Evolutionary conservation across 345 rosid genomes (phyloP).

Genomic region (Passiflora organensis): DNA sequence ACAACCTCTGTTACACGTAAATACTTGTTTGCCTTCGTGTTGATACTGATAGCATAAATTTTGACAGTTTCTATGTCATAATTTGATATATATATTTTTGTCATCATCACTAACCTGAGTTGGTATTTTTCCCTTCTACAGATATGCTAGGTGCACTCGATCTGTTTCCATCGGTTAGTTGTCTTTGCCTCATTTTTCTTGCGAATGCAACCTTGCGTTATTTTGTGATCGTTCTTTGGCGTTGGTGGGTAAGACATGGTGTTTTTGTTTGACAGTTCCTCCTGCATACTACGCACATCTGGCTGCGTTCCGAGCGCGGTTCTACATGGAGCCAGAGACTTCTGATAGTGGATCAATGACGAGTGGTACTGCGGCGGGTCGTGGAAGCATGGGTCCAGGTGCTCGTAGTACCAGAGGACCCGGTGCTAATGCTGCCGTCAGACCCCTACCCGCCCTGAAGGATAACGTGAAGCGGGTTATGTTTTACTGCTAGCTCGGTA

Average conservation of each 20-base stretch:
- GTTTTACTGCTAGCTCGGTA: conserved; percentile 65
- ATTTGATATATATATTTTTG: no score
- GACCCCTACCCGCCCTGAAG: conserved; percentile 81
- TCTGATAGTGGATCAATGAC: conserved; percentile 95
- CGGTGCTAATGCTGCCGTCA: conserved; percentile 59
- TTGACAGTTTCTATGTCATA: no score
- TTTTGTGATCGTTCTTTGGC: no score
- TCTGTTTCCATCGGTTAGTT: conserved; percentile 90
- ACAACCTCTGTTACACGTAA: conserved; percentile 94
- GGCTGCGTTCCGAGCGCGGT: conserved; percentile 95
- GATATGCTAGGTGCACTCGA: conserved; percentile 96
- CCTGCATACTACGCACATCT: conserved; percentile 98
- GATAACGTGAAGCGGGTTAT: conserved; percentile 93
- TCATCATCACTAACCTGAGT: not conserved
- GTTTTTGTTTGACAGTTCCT: conserved; percentile 49
- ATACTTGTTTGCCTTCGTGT: not conserved
- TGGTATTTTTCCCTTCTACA: conserved; percentile 16
- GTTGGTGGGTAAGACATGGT: no score
- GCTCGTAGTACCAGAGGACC: conserved; percentile 54
- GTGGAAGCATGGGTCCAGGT: conserved; percentile 44
- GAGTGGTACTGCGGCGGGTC: conserved; percentile 56
- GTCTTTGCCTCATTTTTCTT: not conserved
- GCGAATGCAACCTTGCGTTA: no score
- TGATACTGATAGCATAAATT: no score
- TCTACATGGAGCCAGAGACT: conserved; percentile 98